Evolutionary conservation across 495 filamentous ascomycete genomes (phyloP).

Genomic region (Neurospora tetrasperma): DNA sequence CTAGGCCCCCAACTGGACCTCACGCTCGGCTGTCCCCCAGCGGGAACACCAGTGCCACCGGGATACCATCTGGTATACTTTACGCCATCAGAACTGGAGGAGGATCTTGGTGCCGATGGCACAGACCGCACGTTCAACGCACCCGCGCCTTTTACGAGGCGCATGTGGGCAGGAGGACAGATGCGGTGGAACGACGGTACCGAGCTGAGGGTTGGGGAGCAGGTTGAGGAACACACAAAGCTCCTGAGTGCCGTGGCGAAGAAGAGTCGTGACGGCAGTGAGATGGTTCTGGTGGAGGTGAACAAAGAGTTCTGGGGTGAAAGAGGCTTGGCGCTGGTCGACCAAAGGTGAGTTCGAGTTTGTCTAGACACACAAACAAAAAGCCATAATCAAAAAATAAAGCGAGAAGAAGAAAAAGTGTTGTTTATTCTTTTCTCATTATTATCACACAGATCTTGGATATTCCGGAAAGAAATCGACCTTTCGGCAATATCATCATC

Average conservation of each 20-base stretch:
- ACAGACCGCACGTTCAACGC: constrained; percentile 52
- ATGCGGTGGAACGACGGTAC: constrained; percentile 32
- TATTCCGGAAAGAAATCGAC: constrained; percentile 43
- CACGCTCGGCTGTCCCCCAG: constrained; percentile 17
- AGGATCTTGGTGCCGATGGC: constrained; percentile 47
- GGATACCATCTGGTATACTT: constrained; percentile 54
- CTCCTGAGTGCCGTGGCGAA: constrained; percentile 44
- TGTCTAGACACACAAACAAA: background rate
- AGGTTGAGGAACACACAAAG: constrained; percentile 46
- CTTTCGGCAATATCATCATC: constrained; percentile 1
- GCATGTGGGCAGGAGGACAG: constrained; percentile 62
- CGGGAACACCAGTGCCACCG: constrained; percentile 40
- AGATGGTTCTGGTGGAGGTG: constrained; percentile 57
- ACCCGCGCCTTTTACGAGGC: constrained; percentile 46
- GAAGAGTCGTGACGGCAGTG: constrained; percentile 41
- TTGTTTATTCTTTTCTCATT: background rate
- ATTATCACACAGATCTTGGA: constrained; percentile 40
- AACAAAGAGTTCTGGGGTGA: constrained; percentile 48
- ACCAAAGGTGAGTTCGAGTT: constrained; percentile 34
- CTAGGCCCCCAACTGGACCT: constrained; percentile 13
- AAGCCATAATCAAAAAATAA: background rate
- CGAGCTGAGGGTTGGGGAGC: constrained; percentile 34
- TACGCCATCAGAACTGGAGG: constrained; percentile 42
- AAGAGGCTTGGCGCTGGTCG: constrained; percentile 40
- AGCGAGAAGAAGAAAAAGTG: background rate